phyloP scores from a whole-genome alignment of 1,139 yeast genomes.

The Yamadazyma triangularis region DNA sequence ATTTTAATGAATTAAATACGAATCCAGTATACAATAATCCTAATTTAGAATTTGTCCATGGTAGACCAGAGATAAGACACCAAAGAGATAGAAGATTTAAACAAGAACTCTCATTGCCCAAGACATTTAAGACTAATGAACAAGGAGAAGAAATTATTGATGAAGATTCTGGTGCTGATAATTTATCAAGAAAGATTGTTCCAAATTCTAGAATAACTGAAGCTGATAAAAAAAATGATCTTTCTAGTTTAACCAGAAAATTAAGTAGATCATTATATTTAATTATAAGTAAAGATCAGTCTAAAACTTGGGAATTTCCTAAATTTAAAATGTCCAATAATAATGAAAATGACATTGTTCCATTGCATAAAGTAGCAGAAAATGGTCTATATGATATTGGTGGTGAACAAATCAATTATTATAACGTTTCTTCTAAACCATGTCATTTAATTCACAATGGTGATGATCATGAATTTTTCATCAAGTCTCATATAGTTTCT shows the following conservation, averaged over 20 bases:
- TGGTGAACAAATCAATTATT: constrained; percentile 73
- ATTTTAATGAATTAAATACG: constrained; percentile 68
- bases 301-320: constrained; percentile 73
- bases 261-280: constrained; percentile 78
- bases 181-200: constrained; percentile 63
- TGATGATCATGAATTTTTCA: constrained; percentile 53
- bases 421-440: constrained; percentile 88
- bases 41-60: constrained; percentile 73
- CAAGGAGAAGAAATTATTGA: constrained; percentile 38
- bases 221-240: constrained; percentile 66
- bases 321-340: constrained; percentile 39
- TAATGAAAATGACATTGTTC: constrained; percentile 24
- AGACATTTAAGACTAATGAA: constrained; percentile 40
- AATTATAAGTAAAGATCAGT: constrained; percentile 45
- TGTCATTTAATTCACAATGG: constrained; percentile 52
- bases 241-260: constrained; percentile 69
- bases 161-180: constrained; percentile 36
- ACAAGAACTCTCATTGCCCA: constrained; percentile 71
- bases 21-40: constrained; percentile 72
- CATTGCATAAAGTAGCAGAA: constrained; percentile 74
- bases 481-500: constrained; percentile 88
- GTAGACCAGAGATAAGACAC: constrained; percentile 81
- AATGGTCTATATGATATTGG: constrained; percentile 68
- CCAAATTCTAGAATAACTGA: constrained; percentile 71
- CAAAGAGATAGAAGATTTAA: constrained; percentile 84